phyloP scores from a whole-genome alignment of 2,329 filamentous ascomycete genomes.

The Aspergillus oerlinghausenensis region DNA sequence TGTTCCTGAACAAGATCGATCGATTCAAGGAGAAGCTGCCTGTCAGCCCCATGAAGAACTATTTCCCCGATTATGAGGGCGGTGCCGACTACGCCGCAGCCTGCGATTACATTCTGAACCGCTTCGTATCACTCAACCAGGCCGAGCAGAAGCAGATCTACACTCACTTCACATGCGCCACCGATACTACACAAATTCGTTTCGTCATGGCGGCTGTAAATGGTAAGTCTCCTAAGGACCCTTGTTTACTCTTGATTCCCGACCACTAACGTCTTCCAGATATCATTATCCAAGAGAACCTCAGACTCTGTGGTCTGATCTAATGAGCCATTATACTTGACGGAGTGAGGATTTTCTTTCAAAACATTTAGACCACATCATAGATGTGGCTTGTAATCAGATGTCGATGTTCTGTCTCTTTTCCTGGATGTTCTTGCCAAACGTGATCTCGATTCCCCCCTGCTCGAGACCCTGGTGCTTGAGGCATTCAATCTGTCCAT shows the following conservation, averaged over 20 bases:
- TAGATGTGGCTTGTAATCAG: constrained; percentile 28
- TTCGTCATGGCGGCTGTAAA: constrained; percentile 99
- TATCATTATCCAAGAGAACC: constrained; percentile 99
- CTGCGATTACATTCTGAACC: constrained; percentile 98
- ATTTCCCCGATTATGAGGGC: constrained; percentile 76
- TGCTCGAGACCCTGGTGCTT: constrained; percentile 31
- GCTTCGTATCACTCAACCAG: constrained; percentile 97
- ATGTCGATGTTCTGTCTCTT: constrained; percentile 16
- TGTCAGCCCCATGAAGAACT: constrained; percentile 70
- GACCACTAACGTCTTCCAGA: constrained; percentile 52
- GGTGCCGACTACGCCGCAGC: constrained; percentile 93
- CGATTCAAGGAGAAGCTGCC: constrained; percentile 71
- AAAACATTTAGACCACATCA: constrained; percentile 29
- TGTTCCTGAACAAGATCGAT: constrained; percentile 73
- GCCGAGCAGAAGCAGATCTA: constrained; percentile 99
- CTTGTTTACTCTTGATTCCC: not conserved
- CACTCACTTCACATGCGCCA: constrained; percentile 98
- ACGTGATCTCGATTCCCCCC: constrained; percentile 22
- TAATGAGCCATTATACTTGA: constrained; percentile 48
- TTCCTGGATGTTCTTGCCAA: constrained; percentile 19
- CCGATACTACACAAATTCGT: constrained; percentile 96
- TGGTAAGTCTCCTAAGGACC: constrained; percentile 56
- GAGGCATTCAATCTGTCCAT: constrained; percentile 29
- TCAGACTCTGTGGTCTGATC: constrained; percentile 94
- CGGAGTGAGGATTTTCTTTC: constrained; percentile 19